Base-by-base conservation (phyloP, 768 basidiomycete genomes). In the Mycena indigotica region DNA sequence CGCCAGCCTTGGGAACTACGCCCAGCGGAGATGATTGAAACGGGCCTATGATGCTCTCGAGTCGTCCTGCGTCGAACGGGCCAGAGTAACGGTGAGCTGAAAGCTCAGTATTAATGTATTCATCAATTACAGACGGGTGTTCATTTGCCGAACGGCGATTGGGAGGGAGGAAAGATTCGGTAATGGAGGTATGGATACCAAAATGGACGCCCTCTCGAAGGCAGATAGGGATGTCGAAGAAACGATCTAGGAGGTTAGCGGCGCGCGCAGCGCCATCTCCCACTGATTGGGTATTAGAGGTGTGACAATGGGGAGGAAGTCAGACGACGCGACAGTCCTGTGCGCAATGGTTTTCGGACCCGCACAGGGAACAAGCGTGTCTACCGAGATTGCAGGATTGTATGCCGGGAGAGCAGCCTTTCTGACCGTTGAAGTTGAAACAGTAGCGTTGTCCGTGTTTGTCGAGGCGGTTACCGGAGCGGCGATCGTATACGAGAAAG, bases 21-120 rank as follows among this genome's bases (percentile, higher is more conserved):
- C 66, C 65, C 6, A 73, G 53, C 2, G 70, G 72, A 0, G 70
- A 60, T 0, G 70, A 65, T 8, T 64, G 55, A 53, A 70, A 69
- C 4, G 53, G 65, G 13, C 71, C 70, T n/a, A 74, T 61, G 19
- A 67, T 32, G 26, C 23, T 56, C 39, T 69, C 57, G 3, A 69
- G 46, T 24, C 53, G 30, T 2, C 48, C 21, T 5, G 28, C 44
- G 55, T 45, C 54, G 56, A 66, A 62, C 8, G 66, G 64, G 21
- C 64, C 64, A 26, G 55, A 58, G 29, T 65, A 65, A 10, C 51
- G 40, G 16, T 57, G 45, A 35, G 17, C 24, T 3, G 41, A 24
- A 5, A 56, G 40, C 50, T 67, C 65, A 23, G 59, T 58, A 13
- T 44, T 38, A 21, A 69, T 65, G 46, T 66, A 61, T 2, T 46